These are phyloP conservation scores for Verticillium longisporum DNA, from an alignment of 2,329 filamentous ascomycete species.

Conservation along the genomic window DNA sequence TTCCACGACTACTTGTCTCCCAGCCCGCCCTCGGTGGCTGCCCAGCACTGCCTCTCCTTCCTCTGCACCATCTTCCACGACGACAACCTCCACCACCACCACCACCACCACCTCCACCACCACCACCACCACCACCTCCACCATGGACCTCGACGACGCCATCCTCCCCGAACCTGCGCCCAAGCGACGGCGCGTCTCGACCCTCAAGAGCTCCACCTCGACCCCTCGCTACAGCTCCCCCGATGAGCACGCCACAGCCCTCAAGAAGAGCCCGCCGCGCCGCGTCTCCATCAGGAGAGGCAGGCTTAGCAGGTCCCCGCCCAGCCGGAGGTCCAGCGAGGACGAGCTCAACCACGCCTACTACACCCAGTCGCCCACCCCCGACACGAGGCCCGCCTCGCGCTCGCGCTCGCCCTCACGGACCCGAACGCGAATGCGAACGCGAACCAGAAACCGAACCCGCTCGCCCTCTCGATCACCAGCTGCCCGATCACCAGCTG, in stretches of 20 bases:
- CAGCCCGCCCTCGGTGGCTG: too few species aligned
- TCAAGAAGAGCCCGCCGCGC: slow-evolving; percentile 3
- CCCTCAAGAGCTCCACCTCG: slow-evolving; percentile 29
- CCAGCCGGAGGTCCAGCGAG: slow-evolving; percentile 11
- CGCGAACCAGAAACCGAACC: slow-evolving; percentile 6
- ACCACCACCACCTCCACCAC: background rate
- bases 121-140: background rate
- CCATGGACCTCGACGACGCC: slow-evolving; percentile 12
- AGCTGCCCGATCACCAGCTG: too few species aligned
- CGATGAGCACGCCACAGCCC: slow-evolving; percentile 25
- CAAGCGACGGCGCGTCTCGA: slow-evolving; percentile 31
- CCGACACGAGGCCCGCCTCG: slow-evolving; percentile 27
- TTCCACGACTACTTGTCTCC: too few species aligned
- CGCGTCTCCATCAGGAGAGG: slow-evolving; percentile 8
- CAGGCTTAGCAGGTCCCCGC: slow-evolving; percentile 10
- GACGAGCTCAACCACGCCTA: slow-evolving; percentile 15
- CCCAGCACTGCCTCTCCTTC: too few species aligned
- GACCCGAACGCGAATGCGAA: slow-evolving; percentile 24
- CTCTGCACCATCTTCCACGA: background rate
- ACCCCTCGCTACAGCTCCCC: slow-evolving; percentile 36
- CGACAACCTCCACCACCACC: background rate
- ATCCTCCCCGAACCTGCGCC: slow-evolving; percentile 24
- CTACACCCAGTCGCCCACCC: slow-evolving; percentile 22
- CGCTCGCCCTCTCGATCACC: too few species aligned
- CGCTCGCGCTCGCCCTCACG: slow-evolving; percentile 21